Conservation (phyloP, 441 rosid genomes). For the Codiaeum variegatum region DNA sequence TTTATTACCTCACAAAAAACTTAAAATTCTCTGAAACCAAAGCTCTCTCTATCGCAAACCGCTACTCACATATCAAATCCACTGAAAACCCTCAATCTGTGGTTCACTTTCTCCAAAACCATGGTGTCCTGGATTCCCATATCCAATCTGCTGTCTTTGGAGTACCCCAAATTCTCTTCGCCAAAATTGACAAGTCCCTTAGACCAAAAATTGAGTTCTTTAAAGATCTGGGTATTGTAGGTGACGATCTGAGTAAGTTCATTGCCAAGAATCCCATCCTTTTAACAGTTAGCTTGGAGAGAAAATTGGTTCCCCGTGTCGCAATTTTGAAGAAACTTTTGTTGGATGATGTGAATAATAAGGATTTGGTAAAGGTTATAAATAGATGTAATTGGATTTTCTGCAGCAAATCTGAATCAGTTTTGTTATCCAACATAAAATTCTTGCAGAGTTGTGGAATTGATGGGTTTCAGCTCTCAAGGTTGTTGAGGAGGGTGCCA, state of each 20-base stretch:
- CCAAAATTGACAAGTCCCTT: conserved; percentile 22
- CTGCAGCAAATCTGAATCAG: conserved; percentile 8
- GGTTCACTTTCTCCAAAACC: conserved; percentile 14
- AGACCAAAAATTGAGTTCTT: conserved; percentile 34
- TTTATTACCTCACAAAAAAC: conserved; percentile 19
- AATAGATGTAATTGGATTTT: conserved; percentile 24
- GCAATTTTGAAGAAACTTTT: conserved; percentile 30
- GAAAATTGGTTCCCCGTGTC: conserved; percentile 32
- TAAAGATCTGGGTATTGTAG: conserved; percentile 31
- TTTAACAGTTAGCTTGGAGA: conserved; percentile 29
- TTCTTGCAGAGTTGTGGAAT: conserved; percentile 36
- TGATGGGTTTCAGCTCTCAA: conserved; percentile 35
- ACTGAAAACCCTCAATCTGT: conserved; percentile 20
- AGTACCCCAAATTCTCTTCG: conserved; percentile 27
- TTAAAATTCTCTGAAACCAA: conserved; percentile 21
- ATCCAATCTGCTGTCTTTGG: conserved; percentile 19
- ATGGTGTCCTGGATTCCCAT: conserved; percentile 30
- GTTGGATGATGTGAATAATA: conserved; percentile 21
- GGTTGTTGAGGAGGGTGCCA: conserved; percentile 32
- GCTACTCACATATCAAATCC: conserved; percentile 19
- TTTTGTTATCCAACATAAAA: conserved; percentile 27
- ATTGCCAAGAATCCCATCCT: conserved; percentile 20
- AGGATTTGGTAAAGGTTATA: conserved; percentile 28
- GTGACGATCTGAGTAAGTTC: conserved; percentile 28
- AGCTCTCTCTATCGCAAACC: conserved; percentile 19